Percentiles rank a stretch among this genome's conserved stretches.
Conservation (phyloP, 2,329 filamentous ascomycete genomes). For the Verticillium tricorpus region DNA sequence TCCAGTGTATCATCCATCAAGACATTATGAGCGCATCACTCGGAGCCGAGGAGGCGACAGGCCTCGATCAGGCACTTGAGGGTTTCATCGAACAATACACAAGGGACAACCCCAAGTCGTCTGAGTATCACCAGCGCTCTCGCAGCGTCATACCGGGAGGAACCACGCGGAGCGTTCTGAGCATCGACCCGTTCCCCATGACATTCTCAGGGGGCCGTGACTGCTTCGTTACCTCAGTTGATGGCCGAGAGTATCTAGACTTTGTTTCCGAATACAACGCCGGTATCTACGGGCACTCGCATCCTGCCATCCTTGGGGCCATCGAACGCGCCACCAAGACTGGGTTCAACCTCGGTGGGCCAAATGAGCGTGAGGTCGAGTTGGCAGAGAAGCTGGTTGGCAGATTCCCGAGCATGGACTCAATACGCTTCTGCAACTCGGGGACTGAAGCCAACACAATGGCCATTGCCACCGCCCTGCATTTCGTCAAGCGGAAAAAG, state of each 20-base stretch:
- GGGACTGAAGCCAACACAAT: constrained; percentile 63
- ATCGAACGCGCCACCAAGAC: constrained; percentile 38
- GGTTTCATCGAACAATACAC: background rate
- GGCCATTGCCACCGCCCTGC: constrained; percentile 49
- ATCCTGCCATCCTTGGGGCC: constrained; percentile 46
- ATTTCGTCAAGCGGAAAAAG: constrained; percentile 37
- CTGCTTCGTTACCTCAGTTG: constrained; percentile 33
- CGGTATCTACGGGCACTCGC: constrained; percentile 61
- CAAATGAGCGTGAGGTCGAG: constrained; percentile 44
- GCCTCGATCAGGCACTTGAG: background rate
- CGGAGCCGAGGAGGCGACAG: background rate
- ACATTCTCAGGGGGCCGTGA: constrained; percentile 31
- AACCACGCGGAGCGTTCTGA: constrained; percentile 40
- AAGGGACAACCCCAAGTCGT: background rate
- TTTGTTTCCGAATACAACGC: constrained; percentile 61
- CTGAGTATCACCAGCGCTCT: background rate
- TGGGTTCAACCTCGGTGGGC: constrained; percentile 52
- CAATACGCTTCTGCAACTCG: constrained; percentile 59
- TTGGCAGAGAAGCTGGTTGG: constrained; percentile 47
- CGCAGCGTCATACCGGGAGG: constrained; percentile 32
- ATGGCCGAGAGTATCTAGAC: constrained; percentile 49
- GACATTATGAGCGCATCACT: background rate
- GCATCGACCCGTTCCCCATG: constrained; percentile 39
- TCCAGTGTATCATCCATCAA: background rate
- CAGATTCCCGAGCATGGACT: constrained; percentile 48